Evolutionary conservation across 75 land plant species (phyloP).

Genomic region (Sequoiadendron giganteum): DNA sequence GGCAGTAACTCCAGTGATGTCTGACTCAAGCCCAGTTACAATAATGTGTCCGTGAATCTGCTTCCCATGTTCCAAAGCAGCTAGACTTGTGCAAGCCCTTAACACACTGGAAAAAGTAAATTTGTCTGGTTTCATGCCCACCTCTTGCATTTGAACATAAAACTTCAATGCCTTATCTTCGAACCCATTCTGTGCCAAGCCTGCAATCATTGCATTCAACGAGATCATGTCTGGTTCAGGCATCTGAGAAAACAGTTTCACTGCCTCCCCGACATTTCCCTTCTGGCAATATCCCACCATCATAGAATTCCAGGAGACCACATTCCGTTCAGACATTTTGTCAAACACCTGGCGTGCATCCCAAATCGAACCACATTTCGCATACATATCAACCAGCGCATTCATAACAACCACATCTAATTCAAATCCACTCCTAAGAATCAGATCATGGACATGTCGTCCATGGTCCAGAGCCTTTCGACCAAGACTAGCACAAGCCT

Average conservation of each 20-base stretch:
- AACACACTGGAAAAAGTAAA: constrained; percentile 46
- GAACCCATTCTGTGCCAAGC: constrained; percentile 29
- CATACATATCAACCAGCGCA: constrained; percentile 57
- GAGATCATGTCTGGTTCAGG: constrained; percentile 32
- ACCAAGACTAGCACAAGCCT: constrained; percentile 29
- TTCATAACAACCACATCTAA: constrained; percentile 39
- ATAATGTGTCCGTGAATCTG: constrained; percentile 38
- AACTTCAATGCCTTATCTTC: constrained; percentile 34
- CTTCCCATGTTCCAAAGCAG: constrained; percentile 23
- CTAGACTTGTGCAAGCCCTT: constrained; percentile 25
- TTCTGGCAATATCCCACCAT: constrained; percentile 50
- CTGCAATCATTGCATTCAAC: constrained; percentile 66
- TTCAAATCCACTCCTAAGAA: constrained; percentile 24
- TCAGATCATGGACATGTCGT: constrained; percentile 45
- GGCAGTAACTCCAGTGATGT: constrained; percentile 53
- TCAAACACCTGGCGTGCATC: constrained; percentile 45
- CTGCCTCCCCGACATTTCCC: constrained; percentile 31
- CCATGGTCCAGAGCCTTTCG: constrained; percentile 24
- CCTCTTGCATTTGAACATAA: constrained; percentile 35
- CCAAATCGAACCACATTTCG: constrained; percentile 25
- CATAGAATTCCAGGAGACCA: constrained; percentile 65
- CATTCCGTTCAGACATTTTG: constrained; percentile 33
- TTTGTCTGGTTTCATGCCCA: constrained; percentile 31
- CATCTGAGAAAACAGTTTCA: constrained; percentile 40
- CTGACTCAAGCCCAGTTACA: constrained; percentile 24